Base-by-base conservation (phyloP, 129 eudicot genomes). In the Tanacetum coccineum region DNA sequence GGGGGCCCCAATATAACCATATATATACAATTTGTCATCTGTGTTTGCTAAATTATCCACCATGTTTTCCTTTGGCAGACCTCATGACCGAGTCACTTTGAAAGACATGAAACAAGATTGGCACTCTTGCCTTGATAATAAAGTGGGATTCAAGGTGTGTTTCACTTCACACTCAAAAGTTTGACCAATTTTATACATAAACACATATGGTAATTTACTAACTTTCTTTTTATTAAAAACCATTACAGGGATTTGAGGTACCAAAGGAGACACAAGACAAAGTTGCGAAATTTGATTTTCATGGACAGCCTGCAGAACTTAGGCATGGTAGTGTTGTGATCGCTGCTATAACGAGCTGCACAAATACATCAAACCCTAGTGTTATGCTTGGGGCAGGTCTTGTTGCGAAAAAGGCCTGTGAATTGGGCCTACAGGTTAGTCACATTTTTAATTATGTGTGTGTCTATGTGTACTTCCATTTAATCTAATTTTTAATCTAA, bases 301-400 rank as follows among this genome's bases (percentile, higher is more conserved):
- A 86, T 70, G 99, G 99, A 36, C 84, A 89, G 66, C 88, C 88
- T 69, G 99, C 98, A 22, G 95, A 93, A 71, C 91, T 93, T 46
- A 82, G 71, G 77, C 96, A 93, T 75, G 98, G 98, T 6, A 93
- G 99, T 72, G 95, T 93, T 75, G 99, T 93, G 74, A 93, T 93
- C 70, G 99, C 99, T 45, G 99, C 99, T 50, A 89, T 93, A 45
- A 93, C 99, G 62, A 93, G 99, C 44, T 93, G 99, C 80, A 93
- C 99, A 63, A 93, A 93, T 76, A 93, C 99, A 72, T 93, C 99
- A 71, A 93, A 93, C 81, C 99, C 99, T 36, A 93, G 99, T 86
- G 99, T 93, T 54, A 93, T 93, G 99, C 90, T 93, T 78, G 99
- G 96, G 75, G 99, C 99, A 52, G 99, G 80, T 77, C 91, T 93